Evolutionary conservation across 108 stramenopile species (phyloP), one percentile per base, ranked within the genome.

Genomic region (Cyclotella atomus): DNA sequence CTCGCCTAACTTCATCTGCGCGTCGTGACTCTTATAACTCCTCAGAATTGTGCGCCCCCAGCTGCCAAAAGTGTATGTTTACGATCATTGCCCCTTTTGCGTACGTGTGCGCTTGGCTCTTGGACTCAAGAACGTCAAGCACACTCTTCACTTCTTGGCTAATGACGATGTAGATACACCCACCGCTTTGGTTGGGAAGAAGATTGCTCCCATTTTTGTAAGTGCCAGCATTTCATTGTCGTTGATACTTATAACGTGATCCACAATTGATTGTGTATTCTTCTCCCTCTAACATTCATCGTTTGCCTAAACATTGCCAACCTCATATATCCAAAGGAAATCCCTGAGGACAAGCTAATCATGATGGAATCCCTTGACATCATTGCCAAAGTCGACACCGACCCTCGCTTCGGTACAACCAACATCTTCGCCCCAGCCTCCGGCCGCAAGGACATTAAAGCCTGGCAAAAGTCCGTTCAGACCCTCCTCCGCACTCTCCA

Each of bases 11-110:
- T n/a, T n/a, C n/a, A n/a, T n/a, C n/a, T n/a, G n/a, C n/a, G n/a
- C n/a, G n/a, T n/a, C n/a, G n/a, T n/a, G n/a, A 41, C 12, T 41
- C 12, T 41, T 41, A 9, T 49, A 12, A 49, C n/a, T 49, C n/a
- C 38, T 32, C 32, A 67, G 79, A 3, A 62, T 84, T 47, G 72
- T 93, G 35, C 71, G 68, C 21, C 85, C 84, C 47, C 59, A 77
- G 1, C 82, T 91, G 14, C 97, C 96, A 36, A 86, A 57, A 33
- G 65, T 98, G 0, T 97, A 96, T 79, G 91, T 96, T 8, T 98
- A 98, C 83, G 98, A 98, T 70, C 98, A 98, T 64, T 98, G 98
- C 70, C 98, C 98, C 32, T 98, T 96, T 73, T 98, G 98, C 73
- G 96, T 97, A 21, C 94, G 98, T 16, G 96, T 95, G 21, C 90